A percentile compares a stretch with the other conserved stretches of the same genome.
phyloP scores from a whole-genome alignment of 352 stramenopile genomes.

The Phytophthora megakarya region DNA sequence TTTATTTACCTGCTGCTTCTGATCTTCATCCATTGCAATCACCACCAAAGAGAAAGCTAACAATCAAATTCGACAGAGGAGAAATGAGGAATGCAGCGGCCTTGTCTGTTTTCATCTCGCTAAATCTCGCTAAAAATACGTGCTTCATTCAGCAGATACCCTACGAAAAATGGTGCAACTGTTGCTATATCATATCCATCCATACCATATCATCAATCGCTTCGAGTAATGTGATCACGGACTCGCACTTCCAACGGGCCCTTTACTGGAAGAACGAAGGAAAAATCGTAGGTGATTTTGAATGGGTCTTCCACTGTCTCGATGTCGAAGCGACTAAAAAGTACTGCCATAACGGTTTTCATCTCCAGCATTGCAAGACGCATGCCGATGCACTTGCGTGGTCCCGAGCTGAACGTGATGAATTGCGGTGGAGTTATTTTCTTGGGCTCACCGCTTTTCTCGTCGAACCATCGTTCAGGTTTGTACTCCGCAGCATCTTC shows the following conservation, averaged over 20 bases:
- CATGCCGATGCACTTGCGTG: constrained; percentile 65
- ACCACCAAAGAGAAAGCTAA: neutral
- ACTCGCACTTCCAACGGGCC: constrained; percentile 34
- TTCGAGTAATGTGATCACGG: constrained; percentile 1
- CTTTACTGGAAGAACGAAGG: constrained; percentile 44
- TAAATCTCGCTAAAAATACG: constrained; percentile 29
- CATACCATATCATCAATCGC: constrained; percentile 1
- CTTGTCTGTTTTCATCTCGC: too few relatives aligned
- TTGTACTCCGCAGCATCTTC: constrained; percentile 42
- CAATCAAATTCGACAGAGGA: too few relatives aligned
- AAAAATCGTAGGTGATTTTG: constrained; percentile 45
- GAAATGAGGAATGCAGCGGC: too few relatives aligned
- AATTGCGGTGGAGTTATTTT: constrained; percentile 46
- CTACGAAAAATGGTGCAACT: neutral
- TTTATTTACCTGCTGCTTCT: constrained; percentile 59
- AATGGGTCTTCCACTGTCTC: constrained; percentile 33
- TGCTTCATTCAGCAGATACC: neutral
- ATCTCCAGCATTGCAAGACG: constrained; percentile 55
- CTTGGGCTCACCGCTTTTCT: constrained; percentile 33
- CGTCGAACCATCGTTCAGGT: constrained; percentile 60
- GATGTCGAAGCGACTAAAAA: constrained; percentile 52
- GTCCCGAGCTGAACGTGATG: constrained; percentile 54
- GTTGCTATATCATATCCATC: neutral
- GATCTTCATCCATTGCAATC: constrained; percentile 53
- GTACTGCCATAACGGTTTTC: constrained; percentile 43